Evolutionary conservation across 495 filamentous ascomycete genomes (phyloP).

Genomic region (Aspergillus baeticus): DNA sequence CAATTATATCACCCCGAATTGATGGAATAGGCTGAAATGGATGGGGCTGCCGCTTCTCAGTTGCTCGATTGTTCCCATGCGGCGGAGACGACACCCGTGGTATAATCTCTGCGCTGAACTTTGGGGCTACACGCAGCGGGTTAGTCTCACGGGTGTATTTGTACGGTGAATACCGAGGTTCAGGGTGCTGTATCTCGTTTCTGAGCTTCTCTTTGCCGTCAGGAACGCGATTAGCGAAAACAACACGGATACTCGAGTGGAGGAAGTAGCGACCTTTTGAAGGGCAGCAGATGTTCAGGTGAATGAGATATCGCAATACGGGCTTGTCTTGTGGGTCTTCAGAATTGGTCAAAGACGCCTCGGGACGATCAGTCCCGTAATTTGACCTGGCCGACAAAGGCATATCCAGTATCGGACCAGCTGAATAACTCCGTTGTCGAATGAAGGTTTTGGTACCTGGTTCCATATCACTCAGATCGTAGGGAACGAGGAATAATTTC

Average conservation of each 20-base stretch:
- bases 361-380: slow-evolving; percentile 43
- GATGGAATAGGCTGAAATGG: slow-evolving; percentile 25
- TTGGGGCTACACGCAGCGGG: slow-evolving; percentile 29
- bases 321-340: slow-evolving; percentile 66
- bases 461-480: slow-evolving; percentile 95
- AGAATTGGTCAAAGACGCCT: slow-evolving; percentile 36
- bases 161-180: slow-evolving; percentile 84
- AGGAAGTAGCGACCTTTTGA: slow-evolving; percentile 82
- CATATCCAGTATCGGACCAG: slow-evolving; percentile 79
- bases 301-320: slow-evolving; percentile 85
- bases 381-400: slow-evolving; percentile 52
- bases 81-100: slow-evolving; percentile 43
- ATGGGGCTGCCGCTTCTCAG: slow-evolving; percentile 14
- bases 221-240: slow-evolving; percentile 96
- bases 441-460: slow-evolving; percentile 95
- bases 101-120: slow-evolving; percentile 52
- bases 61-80: not conserved
- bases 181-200: slow-evolving; percentile 87
- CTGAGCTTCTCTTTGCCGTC: slow-evolving; percentile 93
- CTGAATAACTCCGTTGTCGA: slow-evolving; percentile 89
- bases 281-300: slow-evolving; percentile 90
- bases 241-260: slow-evolving; percentile 88
- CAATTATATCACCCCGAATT: slow-evolving; percentile 23
- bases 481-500: slow-evolving; percentile 92
- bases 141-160: slow-evolving; percentile 59